Conservation (phyloP, 2,329 filamentous ascomycete genomes). For the Colletotrichum destructivum region DNA sequence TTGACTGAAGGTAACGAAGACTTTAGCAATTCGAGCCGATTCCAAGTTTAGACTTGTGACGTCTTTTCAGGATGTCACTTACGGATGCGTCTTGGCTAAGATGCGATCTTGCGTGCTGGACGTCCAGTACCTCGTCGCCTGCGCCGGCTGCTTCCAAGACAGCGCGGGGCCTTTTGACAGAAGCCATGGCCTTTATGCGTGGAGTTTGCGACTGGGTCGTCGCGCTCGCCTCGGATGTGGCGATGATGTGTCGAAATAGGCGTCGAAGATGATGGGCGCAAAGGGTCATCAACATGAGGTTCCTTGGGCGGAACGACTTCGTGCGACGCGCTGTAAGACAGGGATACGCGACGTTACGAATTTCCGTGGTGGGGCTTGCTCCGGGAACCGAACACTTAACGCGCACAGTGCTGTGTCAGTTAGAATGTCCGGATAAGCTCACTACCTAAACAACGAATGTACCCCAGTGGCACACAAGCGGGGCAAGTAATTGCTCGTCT, state of each 20-base stretch:
- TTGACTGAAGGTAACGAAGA: constrained; percentile 45
- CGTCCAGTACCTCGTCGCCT: constrained; percentile 53
- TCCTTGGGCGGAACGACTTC: background rate
- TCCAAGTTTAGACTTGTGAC: background rate
- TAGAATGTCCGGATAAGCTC: background rate
- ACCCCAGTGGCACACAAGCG: background rate
- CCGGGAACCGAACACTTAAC: background rate
- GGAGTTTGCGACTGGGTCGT: background rate
- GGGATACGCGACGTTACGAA: constrained; percentile 11
- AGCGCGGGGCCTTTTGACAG: constrained; percentile 60
- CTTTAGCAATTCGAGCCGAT: background rate
- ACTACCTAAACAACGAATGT: background rate
- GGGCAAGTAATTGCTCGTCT: background rate
- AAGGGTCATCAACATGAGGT: background rate
- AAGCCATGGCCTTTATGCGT: constrained; percentile 46
- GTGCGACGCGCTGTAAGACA: constrained; percentile 7
- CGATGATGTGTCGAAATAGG: background rate
- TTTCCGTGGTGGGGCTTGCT: constrained; percentile 1
- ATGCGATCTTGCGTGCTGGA: constrained; percentile 59
- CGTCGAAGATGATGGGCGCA: background rate
- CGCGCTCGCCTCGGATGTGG: constrained; percentile 1
- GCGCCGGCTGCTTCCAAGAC: constrained; percentile 48
- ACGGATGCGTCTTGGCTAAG: constrained; percentile 57
- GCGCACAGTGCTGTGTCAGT: constrained; percentile 1
- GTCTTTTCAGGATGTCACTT: constrained; percentile 44